Percentiles rank a stretch among this genome's conserved stretches.
phyloP scores from a whole-genome alignment of 2,329 filamentous ascomycete species.

The Hyphodiscus sp. region DNA sequence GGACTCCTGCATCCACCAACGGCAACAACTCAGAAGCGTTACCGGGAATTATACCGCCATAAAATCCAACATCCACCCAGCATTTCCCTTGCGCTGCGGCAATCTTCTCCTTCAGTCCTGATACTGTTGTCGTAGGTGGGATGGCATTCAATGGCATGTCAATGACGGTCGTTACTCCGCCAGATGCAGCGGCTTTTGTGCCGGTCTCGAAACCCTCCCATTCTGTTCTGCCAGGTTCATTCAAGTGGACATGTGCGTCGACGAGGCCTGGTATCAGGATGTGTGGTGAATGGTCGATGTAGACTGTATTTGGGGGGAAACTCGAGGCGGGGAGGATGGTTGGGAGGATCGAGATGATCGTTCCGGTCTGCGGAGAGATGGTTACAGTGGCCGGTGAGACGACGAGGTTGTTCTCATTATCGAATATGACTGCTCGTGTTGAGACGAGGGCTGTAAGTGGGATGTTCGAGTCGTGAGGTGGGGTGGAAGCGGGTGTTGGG shows the following conservation, averaged over 20 bases:
- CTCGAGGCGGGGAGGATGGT: slow-evolving; percentile 66
- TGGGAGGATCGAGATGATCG: slow-evolving; percentile 71
- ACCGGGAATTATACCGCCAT: slow-evolving; percentile 88
- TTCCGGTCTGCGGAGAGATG: slow-evolving; percentile 72
- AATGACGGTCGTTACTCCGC: slow-evolving; percentile 91
- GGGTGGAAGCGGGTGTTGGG: slow-evolving; percentile 26
- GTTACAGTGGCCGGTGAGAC: slow-evolving; percentile 79
- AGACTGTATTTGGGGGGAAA: slow-evolving; percentile 67
- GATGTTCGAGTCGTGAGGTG: slow-evolving; percentile 26
- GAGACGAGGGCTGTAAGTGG: slow-evolving; percentile 74
- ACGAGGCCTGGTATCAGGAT: slow-evolving; percentile 86
- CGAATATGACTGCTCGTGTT: slow-evolving; percentile 72
- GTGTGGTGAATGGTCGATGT: slow-evolving; percentile 78
- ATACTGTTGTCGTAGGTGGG: slow-evolving; percentile 86
- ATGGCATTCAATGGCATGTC: slow-evolving; percentile 99
- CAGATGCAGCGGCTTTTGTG: slow-evolving; percentile 86
- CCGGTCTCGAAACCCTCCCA: slow-evolving; percentile 98
- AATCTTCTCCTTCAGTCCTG: slow-evolving; percentile 77
- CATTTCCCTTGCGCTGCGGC: slow-evolving; percentile 78
- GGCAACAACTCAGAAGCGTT: slow-evolving; percentile 74
- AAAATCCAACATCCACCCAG: slow-evolving; percentile 99
- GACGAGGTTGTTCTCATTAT: slow-evolving; percentile 51
- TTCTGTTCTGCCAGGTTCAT: slow-evolving; percentile 93
- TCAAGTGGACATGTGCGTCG: slow-evolving; percentile 95
- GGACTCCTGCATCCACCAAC: slow-evolving; percentile 76